Evolutionary conservation across 2,329 filamentous ascomycete genomes (phyloP), one percentile per base, ranked within the genome.

Genomic region (Microdochium nivale): DNA sequence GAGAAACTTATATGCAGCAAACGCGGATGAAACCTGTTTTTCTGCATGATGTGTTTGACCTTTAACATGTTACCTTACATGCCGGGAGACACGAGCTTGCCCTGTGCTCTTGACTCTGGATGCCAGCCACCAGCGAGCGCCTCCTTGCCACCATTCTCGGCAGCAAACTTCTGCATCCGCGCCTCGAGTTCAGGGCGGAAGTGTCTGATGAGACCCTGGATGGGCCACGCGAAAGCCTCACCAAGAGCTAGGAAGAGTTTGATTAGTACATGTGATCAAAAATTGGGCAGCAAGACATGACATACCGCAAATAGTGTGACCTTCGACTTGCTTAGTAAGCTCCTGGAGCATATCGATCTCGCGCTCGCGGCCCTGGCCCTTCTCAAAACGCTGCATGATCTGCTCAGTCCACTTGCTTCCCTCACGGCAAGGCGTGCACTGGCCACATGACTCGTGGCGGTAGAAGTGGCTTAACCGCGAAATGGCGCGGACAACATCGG

Each of bases 291-390:
- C 10, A 30, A 37, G 2, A 21, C 48, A 37, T 25, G 32, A 76
- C 83, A 67, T 81, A 87, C 84, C 94, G 73, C 94, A 99, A 65
- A 99, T 99, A 48, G 94, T 97, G 78, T 99, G 94, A 11, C 94
- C 94, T 76, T 99, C 94, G 55, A 99, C 94, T 75, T 99, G 94
- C 81, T 99, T 99, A 57, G 94, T 99, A 61, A 99, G 76, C 78
- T 99, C 94, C 76, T 96, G 94, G 60, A 99, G 81, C 94, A 99
- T 99, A 70, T 99, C 94, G 68, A 99, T 99, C 75, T 99, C 94
- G 55, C 94, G 81, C 70, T 86, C 84, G 56, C 88, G 84, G 54
- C 88, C 94, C 71, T 89, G 83, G 54, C 94, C 94, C 70, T 88
- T 87, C 78, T 95, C 90, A 62, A 99, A 95, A 52, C 94, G 87